phyloP scores from a whole-genome alignment of 2,329 filamentous ascomycete genomes.

The Corinectria fuckeliana region DNA sequence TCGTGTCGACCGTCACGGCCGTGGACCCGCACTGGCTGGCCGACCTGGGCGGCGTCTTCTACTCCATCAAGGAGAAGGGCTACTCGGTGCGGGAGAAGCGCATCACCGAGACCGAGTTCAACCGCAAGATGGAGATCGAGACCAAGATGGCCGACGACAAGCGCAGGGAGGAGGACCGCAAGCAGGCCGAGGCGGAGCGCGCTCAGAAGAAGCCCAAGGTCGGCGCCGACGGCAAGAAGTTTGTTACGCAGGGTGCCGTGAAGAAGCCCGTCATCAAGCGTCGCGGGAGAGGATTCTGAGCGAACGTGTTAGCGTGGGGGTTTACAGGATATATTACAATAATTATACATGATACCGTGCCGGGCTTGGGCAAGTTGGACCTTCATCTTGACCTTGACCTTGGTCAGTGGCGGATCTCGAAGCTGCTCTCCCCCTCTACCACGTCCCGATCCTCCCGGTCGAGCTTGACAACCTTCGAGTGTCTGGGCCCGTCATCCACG shows the following conservation, averaged over 20 bases:
- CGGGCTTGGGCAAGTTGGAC: not conserved
- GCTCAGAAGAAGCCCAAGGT: slow-evolving; percentile 50
- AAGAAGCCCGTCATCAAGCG: slow-evolving; percentile 66
- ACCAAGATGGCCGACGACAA: slow-evolving; percentile 90
- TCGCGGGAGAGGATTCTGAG: slow-evolving; percentile 59
- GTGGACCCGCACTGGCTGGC: slow-evolving; percentile 98
- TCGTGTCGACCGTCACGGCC: slow-evolving; percentile 95
- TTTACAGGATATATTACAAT: slow-evolving; percentile 11
- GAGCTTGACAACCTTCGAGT: slow-evolving; percentile 76
- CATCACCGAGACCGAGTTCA: slow-evolving; percentile 90
- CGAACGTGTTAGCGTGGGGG: not conserved
- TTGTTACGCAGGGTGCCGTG: slow-evolving; percentile 67
- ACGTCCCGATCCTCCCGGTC: slow-evolving; percentile 71
- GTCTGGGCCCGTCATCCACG: slow-evolving; percentile 74
- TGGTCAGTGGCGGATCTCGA: slow-evolving; percentile 61
- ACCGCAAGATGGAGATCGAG: slow-evolving; percentile 91
- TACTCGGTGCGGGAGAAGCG: slow-evolving; percentile 87
- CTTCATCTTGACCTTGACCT: slow-evolving; percentile 17
- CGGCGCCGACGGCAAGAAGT: slow-evolving; percentile 56
- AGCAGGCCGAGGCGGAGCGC: slow-evolving; percentile 57
- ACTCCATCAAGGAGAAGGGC: slow-evolving; percentile 96
- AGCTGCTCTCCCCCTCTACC: slow-evolving; percentile 71
- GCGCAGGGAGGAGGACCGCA: slow-evolving; percentile 65
- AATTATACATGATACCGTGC: slow-evolving; percentile 1
- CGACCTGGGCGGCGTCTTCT: slow-evolving; percentile 95